phyloP scores from a whole-genome alignment of 805 yeast species.

The Maudiozyma barnettii region DNA sequence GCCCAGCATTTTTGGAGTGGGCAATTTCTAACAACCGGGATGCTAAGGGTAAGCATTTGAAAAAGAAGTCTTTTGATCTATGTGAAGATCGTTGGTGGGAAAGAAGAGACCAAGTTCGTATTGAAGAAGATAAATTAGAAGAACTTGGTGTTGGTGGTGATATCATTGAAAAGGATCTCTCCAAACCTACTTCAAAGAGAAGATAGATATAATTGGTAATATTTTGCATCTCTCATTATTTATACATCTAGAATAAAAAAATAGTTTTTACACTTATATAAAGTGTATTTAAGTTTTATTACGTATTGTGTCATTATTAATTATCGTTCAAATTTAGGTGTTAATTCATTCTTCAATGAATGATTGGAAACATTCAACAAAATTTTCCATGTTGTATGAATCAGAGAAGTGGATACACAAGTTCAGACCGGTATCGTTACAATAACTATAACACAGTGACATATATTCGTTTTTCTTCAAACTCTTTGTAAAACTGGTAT shows the following conservation, averaged over 20 bases:
- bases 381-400: slow-evolving; percentile 19
- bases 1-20: slow-evolving; percentile 86
- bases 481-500: slow-evolving; percentile 19
- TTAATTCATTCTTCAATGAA: slow-evolving; percentile 14
- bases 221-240: too few relatives aligned
- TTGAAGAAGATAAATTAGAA: slow-evolving; percentile 81
- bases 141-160: slow-evolving; percentile 88
- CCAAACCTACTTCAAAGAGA: slow-evolving; percentile 47
- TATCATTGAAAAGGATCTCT: slow-evolving; percentile 62
- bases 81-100: slow-evolving; percentile 98
- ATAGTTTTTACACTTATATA: not conserved
- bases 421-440: slow-evolving; percentile 18
- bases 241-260: not conserved
- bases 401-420: slow-evolving; percentile 24
- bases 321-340: not conserved
- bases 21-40: slow-evolving; percentile 78
- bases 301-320: not conserved
- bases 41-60: slow-evolving; percentile 81
- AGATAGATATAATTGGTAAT: slow-evolving; percentile 7
- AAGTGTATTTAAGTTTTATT: not conserved
- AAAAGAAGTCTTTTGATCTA: slow-evolving; percentile 79
- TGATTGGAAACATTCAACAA: slow-evolving; percentile 23
- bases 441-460: slow-evolving; percentile 20
- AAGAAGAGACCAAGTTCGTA: slow-evolving; percentile 84
- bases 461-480: slow-evolving; percentile 16